Conservation (phyloP, 345 rosid species). For the Citropsis articulata region DNA sequence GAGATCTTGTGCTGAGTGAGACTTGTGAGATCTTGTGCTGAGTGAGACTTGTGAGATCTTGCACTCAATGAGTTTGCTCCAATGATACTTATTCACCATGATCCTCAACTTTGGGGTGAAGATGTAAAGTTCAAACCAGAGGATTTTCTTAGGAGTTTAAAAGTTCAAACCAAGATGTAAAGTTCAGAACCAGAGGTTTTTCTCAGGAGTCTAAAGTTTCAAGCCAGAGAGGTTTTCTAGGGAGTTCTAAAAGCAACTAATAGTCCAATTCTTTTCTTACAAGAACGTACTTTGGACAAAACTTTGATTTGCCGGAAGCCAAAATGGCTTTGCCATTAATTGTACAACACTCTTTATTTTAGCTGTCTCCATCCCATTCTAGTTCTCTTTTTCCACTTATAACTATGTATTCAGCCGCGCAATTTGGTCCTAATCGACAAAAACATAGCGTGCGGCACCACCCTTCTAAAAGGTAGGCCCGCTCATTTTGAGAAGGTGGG, state of each 20-base stretch:
- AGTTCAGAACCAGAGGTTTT: neutral
- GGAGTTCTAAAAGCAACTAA: constrained; percentile 55
- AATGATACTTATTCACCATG: constrained; percentile 33
- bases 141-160: too few species aligned
- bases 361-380: constrained; percentile 50
- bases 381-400: constrained; percentile 40
- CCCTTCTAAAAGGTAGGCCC: too few species aligned
- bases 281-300: constrained; percentile 35
- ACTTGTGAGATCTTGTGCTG: too few species aligned
- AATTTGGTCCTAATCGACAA: constrained; percentile 50
- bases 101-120: constrained; percentile 47
- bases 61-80: neutral
- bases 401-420: constrained; percentile 40
- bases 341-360: constrained; percentile 55
- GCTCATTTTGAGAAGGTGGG: too few species aligned
- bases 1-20: too few species aligned
- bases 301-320: too few species aligned
- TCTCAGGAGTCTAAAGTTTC: constrained; percentile 27
- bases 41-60: too few species aligned
- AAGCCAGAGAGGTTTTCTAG: constrained; percentile 43
- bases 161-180: constrained; percentile 50
- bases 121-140: constrained; percentile 25
- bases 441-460: too few species aligned
- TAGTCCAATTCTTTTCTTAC: constrained; percentile 42
- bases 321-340: too few species aligned